Evolutionary conservation across 345 rosid genomes (phyloP).

Genomic region (Lagerstroemia speciosa): DNA sequence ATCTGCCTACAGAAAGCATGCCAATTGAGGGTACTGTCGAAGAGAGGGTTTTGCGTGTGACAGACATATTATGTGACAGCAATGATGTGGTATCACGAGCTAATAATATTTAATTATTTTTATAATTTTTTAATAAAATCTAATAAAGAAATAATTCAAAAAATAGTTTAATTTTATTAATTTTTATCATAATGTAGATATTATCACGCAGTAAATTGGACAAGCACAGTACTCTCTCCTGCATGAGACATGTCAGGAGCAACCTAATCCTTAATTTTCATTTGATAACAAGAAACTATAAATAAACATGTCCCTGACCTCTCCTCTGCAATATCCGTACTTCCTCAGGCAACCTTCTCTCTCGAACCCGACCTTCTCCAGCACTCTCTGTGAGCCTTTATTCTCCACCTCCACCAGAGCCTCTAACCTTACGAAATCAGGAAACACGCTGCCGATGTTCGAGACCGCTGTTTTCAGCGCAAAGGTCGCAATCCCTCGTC

Average conservation of each 20-base stretch:
- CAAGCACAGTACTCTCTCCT: no score
- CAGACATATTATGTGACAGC: no score
- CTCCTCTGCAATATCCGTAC: constrained; percentile 36
- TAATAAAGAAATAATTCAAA: no score
- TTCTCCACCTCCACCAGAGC: constrained; percentile 54
- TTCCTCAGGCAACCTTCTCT: constrained; percentile 59
- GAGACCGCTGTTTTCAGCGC: constrained; percentile 31
- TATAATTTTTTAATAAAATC: no score
- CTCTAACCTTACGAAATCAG: constrained; percentile 40
- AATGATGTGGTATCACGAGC: no score
- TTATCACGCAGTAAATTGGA: no score
- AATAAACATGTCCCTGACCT: constrained; percentile 37
- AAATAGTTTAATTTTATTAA: no score
- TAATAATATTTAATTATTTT: no score
- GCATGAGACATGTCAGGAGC: not conserved
- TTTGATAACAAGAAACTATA: constrained; percentile 34
- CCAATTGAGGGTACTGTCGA: no score
- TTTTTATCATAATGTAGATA: no score
- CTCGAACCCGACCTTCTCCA: constrained; percentile 53
- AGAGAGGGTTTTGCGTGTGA: no score
- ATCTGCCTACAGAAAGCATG: no score
- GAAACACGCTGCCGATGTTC: constrained; percentile 22
- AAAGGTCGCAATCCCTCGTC: constrained; percentile 28
- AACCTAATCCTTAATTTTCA: constrained; percentile 6
- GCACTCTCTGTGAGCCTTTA: constrained; percentile 42